Evolutionary conservation across 2,329 filamentous ascomycete species (phyloP).

Genomic region (Diplodia mutila): DNA sequence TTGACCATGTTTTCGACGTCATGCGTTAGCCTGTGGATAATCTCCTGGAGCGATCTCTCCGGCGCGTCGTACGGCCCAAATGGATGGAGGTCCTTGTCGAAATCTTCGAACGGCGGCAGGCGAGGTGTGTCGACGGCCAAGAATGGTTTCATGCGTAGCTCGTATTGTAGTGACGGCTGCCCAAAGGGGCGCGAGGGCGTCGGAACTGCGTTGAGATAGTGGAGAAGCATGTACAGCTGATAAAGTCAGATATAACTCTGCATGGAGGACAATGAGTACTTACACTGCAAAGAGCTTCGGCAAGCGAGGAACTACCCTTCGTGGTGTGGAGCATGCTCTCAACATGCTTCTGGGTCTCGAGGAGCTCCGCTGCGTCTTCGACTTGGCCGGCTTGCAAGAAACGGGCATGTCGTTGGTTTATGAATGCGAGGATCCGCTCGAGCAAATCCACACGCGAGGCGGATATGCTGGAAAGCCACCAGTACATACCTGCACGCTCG

Average conservation of each 20-base stretch:
- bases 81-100: slow-evolving; percentile 45
- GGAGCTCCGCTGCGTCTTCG: slow-evolving; percentile 1
- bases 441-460: slow-evolving; percentile 29
- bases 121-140: slow-evolving; percentile 68
- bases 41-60: neutral
- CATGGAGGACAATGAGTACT: neutral
- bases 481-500: slow-evolving; percentile 88
- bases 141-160: slow-evolving; percentile 87
- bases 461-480: slow-evolving; percentile 50
- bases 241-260: neutral
- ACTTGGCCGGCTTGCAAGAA: neutral
- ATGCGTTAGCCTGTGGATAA: slow-evolving; percentile 4
- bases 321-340: slow-evolving; percentile 3
- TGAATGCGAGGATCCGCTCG: slow-evolving; percentile 18
- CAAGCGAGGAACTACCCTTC: slow-evolving; percentile 10
- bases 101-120: slow-evolving; percentile 67
- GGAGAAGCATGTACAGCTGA: slow-evolving; percentile 62
- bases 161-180: slow-evolving; percentile 70
- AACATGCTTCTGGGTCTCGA: slow-evolving; percentile 9
- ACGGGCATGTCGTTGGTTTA: neutral
- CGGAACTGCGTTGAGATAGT: slow-evolving; percentile 60
- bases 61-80: slow-evolving; percentile 34
- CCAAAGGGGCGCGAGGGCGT: slow-evolving; percentile 65
- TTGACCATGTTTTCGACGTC: slow-evolving; percentile 31
- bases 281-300: slow-evolving; percentile 24